Evolutionary conservation across 1,139 yeast species (phyloP), one percentile per base, ranked within the genome.

Genomic region (Lodderomyces oxycetoniae): DNA sequence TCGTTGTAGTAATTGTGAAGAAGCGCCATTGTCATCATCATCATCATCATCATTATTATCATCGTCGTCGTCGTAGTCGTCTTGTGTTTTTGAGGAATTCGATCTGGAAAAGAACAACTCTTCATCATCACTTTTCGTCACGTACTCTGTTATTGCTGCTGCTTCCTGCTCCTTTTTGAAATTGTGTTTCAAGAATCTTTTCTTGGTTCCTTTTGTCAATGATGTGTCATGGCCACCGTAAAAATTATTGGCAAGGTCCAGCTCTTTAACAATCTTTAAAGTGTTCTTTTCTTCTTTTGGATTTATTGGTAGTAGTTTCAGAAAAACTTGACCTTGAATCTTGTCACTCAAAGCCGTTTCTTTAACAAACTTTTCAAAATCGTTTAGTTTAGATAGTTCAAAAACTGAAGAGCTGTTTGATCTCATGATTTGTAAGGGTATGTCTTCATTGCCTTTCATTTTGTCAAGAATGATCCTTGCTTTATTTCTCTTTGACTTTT

Each of bases 321-420:
- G 38, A 1, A 42, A 35, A 6, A 51, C 39, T 37, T 52, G 48
- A 4, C 52, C 42, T 24, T 50, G 52, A 16, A 67, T 63, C 9
- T 36, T 32, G 32, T 67, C 67, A 40, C 67, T 61, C 15, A 67
- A 36, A 32, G 61, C 60, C 4, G 68, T 57, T 49, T 61, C 61
- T 37, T 57, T 59, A 7, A 64, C 56, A 40, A 58, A 67, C 34
- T 46, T 53, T 31, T 47, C 49, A 45, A 58, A 67, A 43, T 67
- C 74, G 38, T 63, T 66, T 26, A 67, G 43, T 10, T 52, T 41
- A 1, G 68, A 57, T n/a, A 67, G 46, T 4, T 52, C 52, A 40
- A 67, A 65, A 1, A 63, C 49, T 0, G 71, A 63, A n/a, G 47
- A 48, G 27, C 37, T 29, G 12, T 27, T 15, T 3, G 57, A 42